Conservation (phyloP, 2,329 filamentous ascomycete species). For the Verticillium klebahnii region DNA sequence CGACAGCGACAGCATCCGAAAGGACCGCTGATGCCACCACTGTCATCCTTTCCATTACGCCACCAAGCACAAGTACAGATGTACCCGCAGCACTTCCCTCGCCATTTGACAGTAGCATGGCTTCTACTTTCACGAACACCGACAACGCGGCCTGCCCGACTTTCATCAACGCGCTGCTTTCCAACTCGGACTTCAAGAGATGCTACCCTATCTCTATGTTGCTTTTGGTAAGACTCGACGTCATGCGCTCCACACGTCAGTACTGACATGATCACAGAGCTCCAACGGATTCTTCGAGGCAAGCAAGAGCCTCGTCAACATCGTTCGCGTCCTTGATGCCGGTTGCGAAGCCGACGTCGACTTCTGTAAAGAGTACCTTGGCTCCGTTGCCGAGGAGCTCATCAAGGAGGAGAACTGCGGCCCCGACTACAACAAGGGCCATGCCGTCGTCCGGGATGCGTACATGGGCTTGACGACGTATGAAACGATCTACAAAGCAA, state of each 20-base stretch:
- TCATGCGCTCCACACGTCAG: background rate
- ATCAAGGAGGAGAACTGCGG: constrained; percentile 61
- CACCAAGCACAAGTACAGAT: constrained; percentile 20
- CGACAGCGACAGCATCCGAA: background rate
- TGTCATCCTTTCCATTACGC: constrained; percentile 6
- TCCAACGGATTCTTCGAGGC: constrained; percentile 82
- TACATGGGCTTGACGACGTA: constrained; percentile 76
- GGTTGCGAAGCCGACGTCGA: constrained; percentile 66
- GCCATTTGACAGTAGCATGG: constrained; percentile 63
- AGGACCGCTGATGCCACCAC: background rate
- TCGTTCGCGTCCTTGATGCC: constrained; percentile 73
- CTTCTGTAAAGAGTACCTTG: constrained; percentile 63
- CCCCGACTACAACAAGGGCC: constrained; percentile 61
- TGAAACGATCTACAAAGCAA: constrained; percentile 70
- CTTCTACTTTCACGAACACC: constrained; percentile 54
- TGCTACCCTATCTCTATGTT: constrained; percentile 86
- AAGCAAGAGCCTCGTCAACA: constrained; percentile 58
- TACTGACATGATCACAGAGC: constrained; percentile 47
- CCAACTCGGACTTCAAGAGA: constrained; percentile 59
- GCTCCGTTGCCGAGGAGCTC: constrained; percentile 60
- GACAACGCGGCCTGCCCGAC: constrained; percentile 51
- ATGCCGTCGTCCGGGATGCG: constrained; percentile 68
- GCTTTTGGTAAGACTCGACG: constrained; percentile 57
- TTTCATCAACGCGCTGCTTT: constrained; percentile 66
- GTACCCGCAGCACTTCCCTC: constrained; percentile 46